These are phyloP conservation scores for Clavaria fumosa DNA, from an alignment of 768 basidiomycete species.

Conservation along the genomic window DNA sequence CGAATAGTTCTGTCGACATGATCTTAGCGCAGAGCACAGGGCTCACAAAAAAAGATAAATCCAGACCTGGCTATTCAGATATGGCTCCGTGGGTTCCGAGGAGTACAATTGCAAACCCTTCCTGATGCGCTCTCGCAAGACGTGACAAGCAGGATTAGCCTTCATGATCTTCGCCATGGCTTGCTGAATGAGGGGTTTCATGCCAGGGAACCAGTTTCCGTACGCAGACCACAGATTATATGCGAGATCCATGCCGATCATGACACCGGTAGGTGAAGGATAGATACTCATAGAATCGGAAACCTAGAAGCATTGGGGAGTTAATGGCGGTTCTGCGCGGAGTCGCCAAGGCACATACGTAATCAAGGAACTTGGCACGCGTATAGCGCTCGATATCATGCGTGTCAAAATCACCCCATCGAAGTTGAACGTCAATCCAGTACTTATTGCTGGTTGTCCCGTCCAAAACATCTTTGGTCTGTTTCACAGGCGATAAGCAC, in stretches of 20 bases:
- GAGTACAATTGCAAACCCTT: constrained; percentile 98
- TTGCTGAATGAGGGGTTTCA: constrained; percentile 95
- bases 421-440: constrained; percentile 92
- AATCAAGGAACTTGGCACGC: constrained; percentile 97
- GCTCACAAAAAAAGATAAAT: no score
- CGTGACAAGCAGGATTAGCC: constrained; percentile 95
- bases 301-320: constrained; percentile 29
- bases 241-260: constrained; percentile 97
- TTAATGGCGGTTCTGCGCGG: background rate
- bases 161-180: constrained; percentile 99
- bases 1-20: constrained; percentile 62
- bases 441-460: constrained; percentile 98
- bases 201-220: constrained; percentile 98
- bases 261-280: constrained; percentile 95
- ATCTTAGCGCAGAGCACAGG: no score
- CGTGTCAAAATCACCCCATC: constrained; percentile 98
- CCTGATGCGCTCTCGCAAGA: constrained; percentile 94
- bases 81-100: constrained; percentile 97
- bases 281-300: constrained; percentile 99
- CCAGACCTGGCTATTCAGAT: constrained; percentile 82
- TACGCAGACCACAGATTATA: constrained; percentile 99
- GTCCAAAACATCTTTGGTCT: constrained; percentile 90
- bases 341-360: constrained; percentile 32
- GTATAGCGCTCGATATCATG: constrained; percentile 99
- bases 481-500: constrained; percentile 6